Conservation (phyloP, 441 rosid species). For the Omphalea diandra region DNA sequence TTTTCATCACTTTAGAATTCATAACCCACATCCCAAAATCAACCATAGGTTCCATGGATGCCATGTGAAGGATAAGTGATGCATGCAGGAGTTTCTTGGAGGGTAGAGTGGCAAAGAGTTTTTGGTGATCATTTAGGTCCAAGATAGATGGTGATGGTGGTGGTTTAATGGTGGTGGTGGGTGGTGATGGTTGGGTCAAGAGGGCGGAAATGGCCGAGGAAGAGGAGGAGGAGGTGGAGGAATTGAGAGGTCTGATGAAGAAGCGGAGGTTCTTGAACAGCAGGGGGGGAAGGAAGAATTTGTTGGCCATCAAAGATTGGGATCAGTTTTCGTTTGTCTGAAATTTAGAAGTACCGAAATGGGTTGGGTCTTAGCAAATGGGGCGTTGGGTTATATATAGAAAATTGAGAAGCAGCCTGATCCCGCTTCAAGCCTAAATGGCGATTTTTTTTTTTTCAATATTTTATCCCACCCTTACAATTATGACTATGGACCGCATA, state of each 20-base stretch:
- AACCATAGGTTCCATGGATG: slow-evolving; percentile 54
- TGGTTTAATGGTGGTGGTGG: too few species aligned
- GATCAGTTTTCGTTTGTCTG: too few species aligned
- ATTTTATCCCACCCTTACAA: too few species aligned
- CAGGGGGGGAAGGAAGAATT: slow-evolving; percentile 39
- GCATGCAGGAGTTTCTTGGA: slow-evolving; percentile 51
- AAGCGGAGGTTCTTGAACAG: slow-evolving; percentile 29
- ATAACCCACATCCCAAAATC: slow-evolving; percentile 71
- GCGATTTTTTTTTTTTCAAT: too few species aligned
- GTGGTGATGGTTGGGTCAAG: slow-evolving; percentile 15
- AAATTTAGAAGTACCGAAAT: too few species aligned
- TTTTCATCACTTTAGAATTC: slow-evolving; percentile 59
- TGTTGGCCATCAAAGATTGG: slow-evolving; percentile 41
- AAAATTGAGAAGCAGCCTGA: too few species aligned
- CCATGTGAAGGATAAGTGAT: slow-evolving; percentile 47
- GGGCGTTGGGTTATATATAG: too few species aligned
- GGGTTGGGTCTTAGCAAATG: too few species aligned
- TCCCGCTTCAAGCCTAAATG: too few species aligned
- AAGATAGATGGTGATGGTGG: slow-evolving; percentile 26
- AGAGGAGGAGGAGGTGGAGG: slow-evolving; percentile 41
- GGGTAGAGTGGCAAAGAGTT: slow-evolving; percentile 49
- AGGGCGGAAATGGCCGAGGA: slow-evolving; percentile 36
- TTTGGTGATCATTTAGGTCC: slow-evolving; percentile 46
- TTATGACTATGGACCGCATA: too few species aligned
- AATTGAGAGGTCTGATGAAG: slow-evolving; percentile 26